These are phyloP conservation scores for Tremella mesenterica DNA, from an alignment of 768 basidiomycete species.

Conservation along the genomic window DNA sequence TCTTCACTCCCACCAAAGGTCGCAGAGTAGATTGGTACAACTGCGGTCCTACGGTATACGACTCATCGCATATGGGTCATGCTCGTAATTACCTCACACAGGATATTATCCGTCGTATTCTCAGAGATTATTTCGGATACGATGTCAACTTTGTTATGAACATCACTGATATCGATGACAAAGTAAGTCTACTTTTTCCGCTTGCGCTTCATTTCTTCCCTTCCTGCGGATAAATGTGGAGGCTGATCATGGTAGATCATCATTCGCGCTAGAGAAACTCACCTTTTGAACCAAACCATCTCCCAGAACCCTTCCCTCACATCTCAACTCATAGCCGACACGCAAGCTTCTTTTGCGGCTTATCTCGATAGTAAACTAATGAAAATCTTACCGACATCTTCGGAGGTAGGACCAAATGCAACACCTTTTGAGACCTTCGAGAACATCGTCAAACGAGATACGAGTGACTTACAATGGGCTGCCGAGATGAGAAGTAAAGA, in stretches of 20 bases:
- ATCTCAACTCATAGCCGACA: constrained; percentile 53
- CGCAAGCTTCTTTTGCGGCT: constrained; percentile 57
- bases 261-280: constrained; percentile 63
- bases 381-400: constrained; percentile 59
- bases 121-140: constrained; percentile 93
- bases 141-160: constrained; percentile 99
- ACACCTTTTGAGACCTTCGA: constrained; percentile 54
- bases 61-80: constrained; percentile 97
- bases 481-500: constrained; percentile 64
- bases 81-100: constrained; percentile 90
- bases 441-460: constrained; percentile 50
- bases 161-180: constrained; percentile 98
- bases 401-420: constrained; percentile 48
- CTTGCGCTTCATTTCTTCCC: background rate
- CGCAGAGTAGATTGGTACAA: constrained; percentile 73
- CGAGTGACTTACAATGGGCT: constrained; percentile 56
- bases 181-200: constrained; percentile 51
- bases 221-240: too few species aligned
- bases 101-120: constrained; percentile 77
- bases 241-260: constrained; percentile 63
- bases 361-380: constrained; percentile 56
- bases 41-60: constrained; percentile 97
- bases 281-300: constrained; percentile 43
- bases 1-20: constrained; percentile 56
- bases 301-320: constrained; percentile 48